Conservation (phyloP, 2,329 filamentous ascomycete genomes). For the Exserohilum rostratum region DNA sequence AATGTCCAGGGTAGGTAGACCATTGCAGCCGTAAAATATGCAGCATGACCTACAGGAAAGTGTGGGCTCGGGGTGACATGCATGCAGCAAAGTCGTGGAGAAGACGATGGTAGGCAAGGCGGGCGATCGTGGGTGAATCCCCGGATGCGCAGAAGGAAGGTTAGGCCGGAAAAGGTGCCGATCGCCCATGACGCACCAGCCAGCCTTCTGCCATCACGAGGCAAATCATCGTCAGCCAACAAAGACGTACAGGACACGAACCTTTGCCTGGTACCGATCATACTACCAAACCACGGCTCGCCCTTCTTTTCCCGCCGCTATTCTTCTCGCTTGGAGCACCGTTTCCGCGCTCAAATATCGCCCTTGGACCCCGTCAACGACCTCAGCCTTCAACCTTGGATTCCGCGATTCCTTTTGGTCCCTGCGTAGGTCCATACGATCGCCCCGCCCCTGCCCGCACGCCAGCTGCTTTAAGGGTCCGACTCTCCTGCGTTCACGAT, state of each 20-base stretch:
- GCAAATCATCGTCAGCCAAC: slow-evolving; percentile 45
- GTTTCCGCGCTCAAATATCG: slow-evolving; percentile 10
- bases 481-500: slow-evolving; percentile 66
- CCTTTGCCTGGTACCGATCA: slow-evolving; percentile 14
- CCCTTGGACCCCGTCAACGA: slow-evolving; percentile 7
- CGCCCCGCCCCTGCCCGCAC: slow-evolving; percentile 16
- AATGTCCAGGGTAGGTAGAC: background rate
- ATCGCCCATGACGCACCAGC: slow-evolving; percentile 34
- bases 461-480: slow-evolving; percentile 55
- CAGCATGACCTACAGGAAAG: slow-evolving; percentile 11
- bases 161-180: slow-evolving; percentile 15
- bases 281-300: slow-evolving; percentile 24
- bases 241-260: slow-evolving; percentile 42
- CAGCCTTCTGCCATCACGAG: slow-evolving; percentile 16
- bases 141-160: slow-evolving; percentile 14
- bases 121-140: slow-evolving; percentile 21
- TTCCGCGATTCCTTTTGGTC: slow-evolving; percentile 17
- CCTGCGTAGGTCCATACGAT: slow-evolving; percentile 20
- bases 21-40: slow-evolving; percentile 9
- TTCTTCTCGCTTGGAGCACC: slow-evolving; percentile 9
- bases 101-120: slow-evolving; percentile 16
- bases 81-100: slow-evolving; percentile 11
- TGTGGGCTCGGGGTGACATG: slow-evolving; percentile 4
- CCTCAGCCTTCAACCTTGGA: slow-evolving; percentile 12
- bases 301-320: slow-evolving; percentile 18